Evolutionary conservation across 2,329 filamentous ascomycete species (phyloP).

Genomic region (Fusarium buxicola): DNA sequence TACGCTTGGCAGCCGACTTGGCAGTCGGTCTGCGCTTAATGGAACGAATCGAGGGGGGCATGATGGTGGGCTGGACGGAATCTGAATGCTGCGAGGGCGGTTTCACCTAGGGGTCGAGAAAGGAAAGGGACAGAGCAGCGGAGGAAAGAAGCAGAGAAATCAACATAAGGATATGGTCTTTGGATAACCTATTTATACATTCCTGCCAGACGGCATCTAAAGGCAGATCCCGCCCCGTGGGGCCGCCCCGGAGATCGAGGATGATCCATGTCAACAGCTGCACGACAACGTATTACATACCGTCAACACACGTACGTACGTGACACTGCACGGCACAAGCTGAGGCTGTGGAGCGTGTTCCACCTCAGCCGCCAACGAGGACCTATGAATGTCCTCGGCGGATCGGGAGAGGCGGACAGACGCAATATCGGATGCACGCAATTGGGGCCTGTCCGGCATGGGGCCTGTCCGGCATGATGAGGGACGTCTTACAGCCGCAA

Average conservation of each 20-base stretch:
- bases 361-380: conserved; percentile 11
- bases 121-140: not conserved
- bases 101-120: not conserved
- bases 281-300: conserved; percentile 1
- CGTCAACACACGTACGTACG: conserved; percentile 1
- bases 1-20: conserved; percentile 37
- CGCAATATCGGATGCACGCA: conserved; percentile 16
- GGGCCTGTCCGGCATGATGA: conserved; percentile 1
- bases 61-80: not conserved
- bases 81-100: not conserved
- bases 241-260: conserved; percentile 29
- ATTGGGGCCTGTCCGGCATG: conserved; percentile 5
- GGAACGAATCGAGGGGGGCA: conserved; percentile 35
- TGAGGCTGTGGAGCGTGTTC: conserved; percentile 25
- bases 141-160: conserved; percentile 1
- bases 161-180: not conserved
- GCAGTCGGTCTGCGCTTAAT: conserved; percentile 29
- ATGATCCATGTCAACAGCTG: conserved; percentile 36
- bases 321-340: conserved; percentile 25
- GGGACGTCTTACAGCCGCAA: conserved; percentile 13
- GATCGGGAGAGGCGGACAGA: conserved; percentile 1
- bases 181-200: conserved; percentile 30
- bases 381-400: conserved; percentile 14
- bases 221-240: conserved; percentile 13
- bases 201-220: not conserved